These are phyloP conservation scores for Blastobotrys chiropterorum DNA, from an alignment of 805 yeast species.

Conservation along the genomic window DNA sequence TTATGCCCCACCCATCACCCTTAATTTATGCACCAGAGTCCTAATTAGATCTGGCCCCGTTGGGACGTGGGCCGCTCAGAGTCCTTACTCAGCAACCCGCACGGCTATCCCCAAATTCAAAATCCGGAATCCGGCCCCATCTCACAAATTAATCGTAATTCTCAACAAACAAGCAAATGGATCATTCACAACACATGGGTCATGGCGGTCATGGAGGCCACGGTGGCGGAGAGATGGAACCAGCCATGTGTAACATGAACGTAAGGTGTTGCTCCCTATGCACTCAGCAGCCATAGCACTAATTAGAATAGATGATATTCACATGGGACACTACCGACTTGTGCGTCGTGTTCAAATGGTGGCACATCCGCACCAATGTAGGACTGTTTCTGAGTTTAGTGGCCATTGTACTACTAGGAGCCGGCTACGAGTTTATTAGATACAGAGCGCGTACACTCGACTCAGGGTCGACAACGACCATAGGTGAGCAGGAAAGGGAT, in stretches of 20 bases:
- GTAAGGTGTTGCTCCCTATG: conserved; percentile 11
- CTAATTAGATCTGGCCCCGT: too few relatives aligned
- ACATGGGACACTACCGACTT: conserved; percentile 72
- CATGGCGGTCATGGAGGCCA: conserved; percentile 16
- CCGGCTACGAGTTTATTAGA: conserved; percentile 59
- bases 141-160: too few relatives aligned
- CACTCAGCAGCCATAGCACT: neutral
- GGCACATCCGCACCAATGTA: conserved; percentile 57
- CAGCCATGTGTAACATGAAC: conserved; percentile 22
- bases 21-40: too few relatives aligned
- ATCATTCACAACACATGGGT: conserved; percentile 13
- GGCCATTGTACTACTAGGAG: conserved; percentile 42
- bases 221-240: conserved; percentile 15
- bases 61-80: too few relatives aligned
- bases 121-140: too few relatives aligned
- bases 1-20: too few relatives aligned
- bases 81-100: too few relatives aligned
- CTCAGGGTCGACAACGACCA: neutral
- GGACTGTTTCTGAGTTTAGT: conserved; percentile 50
- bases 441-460: conserved; percentile 11
- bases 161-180: too few relatives aligned
- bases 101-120: too few relatives aligned
- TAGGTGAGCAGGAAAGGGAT: conserved; percentile 1
- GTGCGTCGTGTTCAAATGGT: conserved; percentile 70
- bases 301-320: conserved; percentile 50